Conservation (phyloP, 1,284 basidiomycete species). For the Wallemia hederae region DNA sequence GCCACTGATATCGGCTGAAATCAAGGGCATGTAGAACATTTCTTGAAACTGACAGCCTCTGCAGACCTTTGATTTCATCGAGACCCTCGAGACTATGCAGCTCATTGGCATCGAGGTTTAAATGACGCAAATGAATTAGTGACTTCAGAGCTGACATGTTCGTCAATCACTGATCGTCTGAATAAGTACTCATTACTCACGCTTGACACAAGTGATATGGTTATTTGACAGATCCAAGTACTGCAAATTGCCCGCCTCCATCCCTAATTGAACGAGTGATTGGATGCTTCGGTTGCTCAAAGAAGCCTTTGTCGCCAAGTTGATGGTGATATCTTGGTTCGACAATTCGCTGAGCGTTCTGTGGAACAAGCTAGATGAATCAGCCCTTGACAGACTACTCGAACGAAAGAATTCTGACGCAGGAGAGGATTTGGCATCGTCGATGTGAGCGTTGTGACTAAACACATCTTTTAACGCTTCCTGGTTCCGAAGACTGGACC, state of each 20-base stretch:
- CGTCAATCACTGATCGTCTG: neutral
- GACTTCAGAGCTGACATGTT: slow-evolving; percentile 23
- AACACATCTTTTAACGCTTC: neutral
- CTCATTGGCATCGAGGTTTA: slow-evolving; percentile 58
- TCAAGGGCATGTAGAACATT: neutral
- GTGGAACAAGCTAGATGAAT: neutral
- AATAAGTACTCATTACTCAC: slow-evolving; percentile 23
- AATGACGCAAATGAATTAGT: slow-evolving; percentile 55
- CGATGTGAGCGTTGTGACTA: neutral
- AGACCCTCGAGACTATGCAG: slow-evolving; percentile 51
- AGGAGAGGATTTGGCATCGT: neutral
- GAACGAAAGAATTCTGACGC: neutral
- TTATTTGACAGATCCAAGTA: slow-evolving; percentile 74
- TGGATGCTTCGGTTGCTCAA: neutral
- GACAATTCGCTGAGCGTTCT: neutral
- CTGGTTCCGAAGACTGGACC: neutral
- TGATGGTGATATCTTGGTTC: neutral
- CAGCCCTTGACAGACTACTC: neutral
- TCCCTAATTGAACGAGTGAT: neutral
- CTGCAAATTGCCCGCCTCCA: slow-evolving; percentile 31
- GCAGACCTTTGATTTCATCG: slow-evolving; percentile 30
- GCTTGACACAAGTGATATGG: slow-evolving; percentile 52
- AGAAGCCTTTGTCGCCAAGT: neutral
- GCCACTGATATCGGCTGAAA: neutral
- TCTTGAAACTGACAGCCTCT: slow-evolving; percentile 19